Evolutionary conservation across 495 filamentous ascomycete species (phyloP).

Genomic region (Clohesyomyces aquaticus): DNA sequence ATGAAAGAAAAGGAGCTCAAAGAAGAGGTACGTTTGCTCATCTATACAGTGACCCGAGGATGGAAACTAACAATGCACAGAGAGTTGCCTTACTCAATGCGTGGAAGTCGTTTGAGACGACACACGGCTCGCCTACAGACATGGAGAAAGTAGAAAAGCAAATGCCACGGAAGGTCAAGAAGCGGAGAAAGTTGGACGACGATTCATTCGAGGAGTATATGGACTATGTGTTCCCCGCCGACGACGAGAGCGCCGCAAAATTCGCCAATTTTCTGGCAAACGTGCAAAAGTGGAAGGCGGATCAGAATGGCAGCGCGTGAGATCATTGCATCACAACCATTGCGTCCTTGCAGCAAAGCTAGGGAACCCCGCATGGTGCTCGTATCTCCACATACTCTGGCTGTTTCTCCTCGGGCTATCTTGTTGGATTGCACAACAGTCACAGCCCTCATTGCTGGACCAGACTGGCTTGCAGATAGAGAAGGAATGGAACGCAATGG

Average conservation of each 20-base stretch:
- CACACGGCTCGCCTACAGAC: conserved; percentile 76
- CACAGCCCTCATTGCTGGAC: background rate
- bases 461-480: background rate
- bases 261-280: conserved; percentile 80
- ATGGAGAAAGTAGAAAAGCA: conserved; percentile 84
- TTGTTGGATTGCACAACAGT: conserved; percentile 3
- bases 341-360: background rate
- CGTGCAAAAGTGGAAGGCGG: conserved; percentile 89
- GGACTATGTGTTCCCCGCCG: conserved; percentile 96
- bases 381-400: conserved; percentile 1
- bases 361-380: conserved; percentile 6
- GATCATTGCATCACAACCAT: background rate
- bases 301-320: conserved; percentile 40
- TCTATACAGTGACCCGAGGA: background rate
- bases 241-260: conserved; percentile 85
- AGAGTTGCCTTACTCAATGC: conserved; percentile 80
- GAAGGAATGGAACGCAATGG: conserved; percentile 2
- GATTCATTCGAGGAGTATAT: conserved; percentile 96
- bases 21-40: conserved; percentile 66
- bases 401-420: background rate
- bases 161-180: conserved; percentile 94
- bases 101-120: conserved; percentile 88
- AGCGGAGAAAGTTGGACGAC: conserved; percentile 90
- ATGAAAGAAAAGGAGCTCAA: conserved; percentile 93
- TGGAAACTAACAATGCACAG: background rate